Evolutionary conservation across 2,329 filamentous ascomycete genomes (phyloP), one percentile per base, ranked within the genome.

Genomic region (Aspergillus novoparasiticus): DNA sequence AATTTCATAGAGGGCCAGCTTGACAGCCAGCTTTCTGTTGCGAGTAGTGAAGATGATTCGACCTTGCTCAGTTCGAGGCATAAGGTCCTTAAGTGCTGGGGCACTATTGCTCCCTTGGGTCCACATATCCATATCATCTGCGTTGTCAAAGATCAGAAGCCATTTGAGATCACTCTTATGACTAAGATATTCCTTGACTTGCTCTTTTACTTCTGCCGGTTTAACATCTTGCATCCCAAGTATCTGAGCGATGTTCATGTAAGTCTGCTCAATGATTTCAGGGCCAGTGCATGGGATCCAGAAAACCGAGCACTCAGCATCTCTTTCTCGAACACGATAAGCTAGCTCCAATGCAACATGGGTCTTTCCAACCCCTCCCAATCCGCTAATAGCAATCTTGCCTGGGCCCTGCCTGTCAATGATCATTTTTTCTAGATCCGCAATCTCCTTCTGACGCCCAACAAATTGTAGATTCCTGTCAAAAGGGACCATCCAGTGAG

Each of bases 351-450:
- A 60, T 14, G 66, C 71, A 1, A 74, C 53, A 43, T 74, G 72
- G 0, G 73, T 72, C 57, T 75, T 75, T 23, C 72, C 72, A 30
- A 73, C 57, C 21, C 72, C 71, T n/a, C 69, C 71, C 11, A 73
- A 58, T 11, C 71, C 72, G n/a, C 32, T 45, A 12, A 74, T 65
- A 10, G 69, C 69, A 28, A 68, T 36, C n/a, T 64, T 70, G 14
- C 30, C 56, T 21, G 58, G 51, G 34, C 60, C 59, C 12, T 66
- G 30, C 2, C 50, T 26, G 26, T 28, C 23, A 4, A 26, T 12
- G 11, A 67, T 60, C 14, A 30, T 32, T 60, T 58, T 12, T 32
- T 66, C 43, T 10, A 64, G 9, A 30, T 59, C 23, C 5, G 21
- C 32, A 26, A 67, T 61, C 48, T 61, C 63, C 32, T 62, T 16